Evolutionary conservation across 2,329 filamentous ascomycete genomes (phyloP), one percentile per base, ranked within the genome.

Genomic region (Chalaropsis thielavioides): DNA sequence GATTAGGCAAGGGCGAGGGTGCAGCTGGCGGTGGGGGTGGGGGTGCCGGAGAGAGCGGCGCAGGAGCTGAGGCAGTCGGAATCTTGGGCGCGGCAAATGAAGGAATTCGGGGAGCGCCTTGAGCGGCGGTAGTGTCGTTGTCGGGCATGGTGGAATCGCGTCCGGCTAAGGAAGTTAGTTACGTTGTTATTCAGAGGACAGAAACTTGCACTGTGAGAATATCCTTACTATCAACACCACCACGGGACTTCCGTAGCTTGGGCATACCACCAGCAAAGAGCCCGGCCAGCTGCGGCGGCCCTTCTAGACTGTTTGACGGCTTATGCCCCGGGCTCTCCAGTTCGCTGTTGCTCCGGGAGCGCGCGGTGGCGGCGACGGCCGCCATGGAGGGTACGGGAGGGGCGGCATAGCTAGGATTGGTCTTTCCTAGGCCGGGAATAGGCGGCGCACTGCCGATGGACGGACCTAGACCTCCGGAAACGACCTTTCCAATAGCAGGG

Each of bases 231-330:
- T 90, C 82, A 67, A 92, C 79, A 46, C 88, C 88, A 60, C 89
- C 92, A 65, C 90, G 88, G 2, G 86, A 82, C 78, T 95, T 96
- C 74, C 89, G 89, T 71, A 99, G 74, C 77, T 96, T 97, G 2
- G 94, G 94, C 83, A 97, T 97, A 44, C 92, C 94, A 43, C 90
- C 92, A 0, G 89, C 90, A 72, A 99, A 96, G 31, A 99, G 75
- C 0, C 94, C 94, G 38, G 80, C 92, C 11, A 97, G 75, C 73
- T 96, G 92, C 11, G 91, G 90, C 60, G 89, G 83, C 22, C 83
- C 75, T 24, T 86, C 82, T 69, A 80, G 75, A 31, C 68, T 69
- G 13, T 67, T 64, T 22, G 51, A 66, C 3, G 67, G 35, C 19
- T 62, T 64, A n/a, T 69, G 68, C 1, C 75, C 76, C 22, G 72